Percentiles rank a stretch among this genome's conserved stretches.
phyloP scores from a whole-genome alignment of 208 protist genomes.

The Acanthamoeba castellanii region DNA sequence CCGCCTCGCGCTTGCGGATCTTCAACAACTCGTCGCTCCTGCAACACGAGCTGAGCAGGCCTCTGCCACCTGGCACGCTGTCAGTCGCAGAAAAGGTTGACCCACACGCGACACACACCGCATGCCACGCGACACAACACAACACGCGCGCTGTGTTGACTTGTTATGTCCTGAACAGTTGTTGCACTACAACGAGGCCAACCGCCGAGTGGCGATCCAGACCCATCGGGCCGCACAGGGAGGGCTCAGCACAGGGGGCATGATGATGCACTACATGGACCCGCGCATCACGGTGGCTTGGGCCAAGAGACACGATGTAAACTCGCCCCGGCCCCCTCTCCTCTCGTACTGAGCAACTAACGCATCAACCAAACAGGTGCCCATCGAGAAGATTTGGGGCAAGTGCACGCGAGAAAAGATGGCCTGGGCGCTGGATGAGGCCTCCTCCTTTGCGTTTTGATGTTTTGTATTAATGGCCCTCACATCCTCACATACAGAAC shows the following conservation, averaged over 20 bases:
- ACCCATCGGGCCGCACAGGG: slow-evolving; percentile 20
- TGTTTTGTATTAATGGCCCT: too few species aligned
- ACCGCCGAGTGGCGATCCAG: slow-evolving; percentile 96
- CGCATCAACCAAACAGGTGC: slow-evolving; percentile 85
- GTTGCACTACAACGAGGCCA: slow-evolving; percentile 98
- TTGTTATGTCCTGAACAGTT: not conserved
- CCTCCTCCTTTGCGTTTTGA: too few species aligned
- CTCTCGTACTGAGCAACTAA: not conserved
- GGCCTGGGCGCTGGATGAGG: slow-evolving; percentile 93
- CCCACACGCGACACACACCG: not conserved
- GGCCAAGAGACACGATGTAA: slow-evolving; percentile 88
- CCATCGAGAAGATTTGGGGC: slow-evolving; percentile 97
- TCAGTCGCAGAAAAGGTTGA: slow-evolving; percentile 57
- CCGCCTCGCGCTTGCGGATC: slow-evolving; percentile 99
- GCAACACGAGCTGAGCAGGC: slow-evolving; percentile 95
- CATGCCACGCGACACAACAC: too few species aligned
- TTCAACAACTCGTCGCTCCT: slow-evolving; percentile 99
- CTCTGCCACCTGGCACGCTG: slow-evolving; percentile 17
- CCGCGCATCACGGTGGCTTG: slow-evolving; percentile 98
- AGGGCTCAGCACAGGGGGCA: slow-evolving; percentile 94
- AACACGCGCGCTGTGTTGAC: not conserved
- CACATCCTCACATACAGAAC: too few species aligned
- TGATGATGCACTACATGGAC: slow-evolving; percentile 99
- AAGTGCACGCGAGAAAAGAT: slow-evolving; percentile 98
- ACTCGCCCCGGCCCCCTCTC: too few species aligned